Percentiles rank a stretch among this genome's conserved stretches.
phyloP scores from a whole-genome alignment of 805 yeast genomes.

The Candida lessepsii region DNA sequence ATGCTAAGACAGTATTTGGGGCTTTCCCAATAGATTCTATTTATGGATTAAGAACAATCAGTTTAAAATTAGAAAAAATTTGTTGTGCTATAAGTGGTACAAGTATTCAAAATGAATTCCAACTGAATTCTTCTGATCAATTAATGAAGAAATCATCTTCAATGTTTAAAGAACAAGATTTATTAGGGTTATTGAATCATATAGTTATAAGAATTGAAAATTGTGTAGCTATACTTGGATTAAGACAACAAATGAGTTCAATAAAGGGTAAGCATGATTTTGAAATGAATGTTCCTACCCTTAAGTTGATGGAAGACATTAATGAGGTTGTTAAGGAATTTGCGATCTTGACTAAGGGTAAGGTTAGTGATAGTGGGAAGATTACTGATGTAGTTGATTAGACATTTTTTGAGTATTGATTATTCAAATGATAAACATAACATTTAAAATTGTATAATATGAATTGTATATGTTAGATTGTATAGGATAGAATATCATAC shows the following conservation, averaged over 20 bases:
- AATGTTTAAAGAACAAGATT: constrained; percentile 35
- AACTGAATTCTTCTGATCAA: constrained; percentile 24
- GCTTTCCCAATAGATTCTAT: constrained; percentile 45
- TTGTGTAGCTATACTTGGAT: constrained; percentile 38
- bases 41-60: constrained; percentile 51
- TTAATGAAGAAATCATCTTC: constrained; percentile 20
- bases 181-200: constrained; percentile 59
- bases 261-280: constrained; percentile 19
- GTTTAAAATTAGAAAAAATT: constrained; percentile 58
- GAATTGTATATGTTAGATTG: too few species aligned
- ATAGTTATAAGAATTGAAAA: constrained; percentile 69
- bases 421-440: too few species aligned
- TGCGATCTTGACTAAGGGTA: background rate
- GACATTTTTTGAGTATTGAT: too few species aligned
- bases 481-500: too few species aligned
- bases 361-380: too few species aligned
- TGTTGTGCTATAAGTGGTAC: constrained; percentile 52
- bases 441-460: too few species aligned
- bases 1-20: constrained; percentile 35
- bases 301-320: constrained; percentile 12
- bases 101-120: constrained; percentile 25
- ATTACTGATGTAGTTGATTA: too few species aligned
- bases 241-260: constrained; percentile 32
- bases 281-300: constrained; percentile 10
- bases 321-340: constrained; percentile 11